These are phyloP conservation scores for Meyerozyma elateridarum DNA, from an alignment of 1,139 yeast genomes.

Conservation along the genomic window DNA sequence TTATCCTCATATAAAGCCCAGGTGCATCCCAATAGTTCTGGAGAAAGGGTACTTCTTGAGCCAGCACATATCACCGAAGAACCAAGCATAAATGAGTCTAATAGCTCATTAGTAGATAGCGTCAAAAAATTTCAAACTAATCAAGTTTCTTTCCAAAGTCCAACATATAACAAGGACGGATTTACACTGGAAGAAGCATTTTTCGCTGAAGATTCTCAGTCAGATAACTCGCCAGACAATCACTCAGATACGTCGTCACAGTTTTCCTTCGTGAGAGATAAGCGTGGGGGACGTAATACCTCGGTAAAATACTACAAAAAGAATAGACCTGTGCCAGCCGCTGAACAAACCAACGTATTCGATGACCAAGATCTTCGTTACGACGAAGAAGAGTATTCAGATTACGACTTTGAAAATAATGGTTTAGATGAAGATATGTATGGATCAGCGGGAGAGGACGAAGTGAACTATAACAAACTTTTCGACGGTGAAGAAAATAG, in stretches of 20 bases:
- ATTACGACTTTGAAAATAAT: slow-evolving; percentile 33
- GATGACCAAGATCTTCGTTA: slow-evolving; percentile 30
- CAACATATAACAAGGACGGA: slow-evolving; percentile 1
- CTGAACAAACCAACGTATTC: slow-evolving; percentile 18
- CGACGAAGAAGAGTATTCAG: slow-evolving; percentile 33
- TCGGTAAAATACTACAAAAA: slow-evolving; percentile 59
- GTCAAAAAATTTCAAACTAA: slow-evolving; percentile 16
- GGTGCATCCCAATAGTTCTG: too few species aligned
- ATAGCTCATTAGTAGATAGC: slow-evolving; percentile 13
- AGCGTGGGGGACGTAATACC: slow-evolving; percentile 54
- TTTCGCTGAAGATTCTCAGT: slow-evolving; percentile 4
- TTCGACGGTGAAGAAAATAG: slow-evolving; percentile 36
- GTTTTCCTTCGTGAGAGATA: slow-evolving; percentile 56
- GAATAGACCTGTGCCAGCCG: neutral
- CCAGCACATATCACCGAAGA: neutral
- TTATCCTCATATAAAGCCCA: too few species aligned
- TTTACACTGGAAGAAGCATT: slow-evolving; percentile 6
- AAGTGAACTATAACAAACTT: slow-evolving; percentile 10
- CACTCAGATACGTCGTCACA: slow-evolving; percentile 38
- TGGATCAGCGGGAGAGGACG: slow-evolving; percentile 14
- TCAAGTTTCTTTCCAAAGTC: slow-evolving; percentile 14
- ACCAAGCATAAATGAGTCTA: slow-evolving; percentile 14
- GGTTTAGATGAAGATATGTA: slow-evolving; percentile 5
- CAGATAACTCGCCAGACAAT: slow-evolving; percentile 13
- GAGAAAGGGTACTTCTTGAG: too few species aligned